A percentile compares a stretch with the other conserved stretches of the same genome.
Evolutionary conservation across 371 early-diverging fungal species (phyloP).

Genomic region (Apophysomyces variabilis): DNA sequence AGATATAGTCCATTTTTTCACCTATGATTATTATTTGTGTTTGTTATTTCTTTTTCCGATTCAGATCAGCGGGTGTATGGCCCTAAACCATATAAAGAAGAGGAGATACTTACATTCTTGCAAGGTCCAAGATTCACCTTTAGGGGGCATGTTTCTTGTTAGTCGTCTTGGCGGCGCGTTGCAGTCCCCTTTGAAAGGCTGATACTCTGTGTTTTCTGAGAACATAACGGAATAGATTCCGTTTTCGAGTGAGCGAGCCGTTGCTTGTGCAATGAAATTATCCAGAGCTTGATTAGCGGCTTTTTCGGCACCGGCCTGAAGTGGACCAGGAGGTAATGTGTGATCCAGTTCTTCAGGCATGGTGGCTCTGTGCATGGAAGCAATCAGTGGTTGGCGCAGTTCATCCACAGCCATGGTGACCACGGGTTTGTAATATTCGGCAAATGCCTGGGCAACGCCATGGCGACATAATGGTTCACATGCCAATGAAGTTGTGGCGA

Average conservation of each 20-base stretch:
- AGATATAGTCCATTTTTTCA: conserved; percentile 65
- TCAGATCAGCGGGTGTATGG: too few species aligned
- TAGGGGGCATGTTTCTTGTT: conserved; percentile 54
- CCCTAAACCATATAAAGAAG: too few species aligned
- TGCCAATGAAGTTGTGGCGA: conserved; percentile 33
- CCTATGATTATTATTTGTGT: conserved; percentile 19
- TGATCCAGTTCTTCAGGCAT: conserved; percentile 29
- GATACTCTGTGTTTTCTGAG: conserved; percentile 36
- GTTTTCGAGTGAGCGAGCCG: conserved; percentile 35
- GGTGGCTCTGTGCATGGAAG: conserved; percentile 29
- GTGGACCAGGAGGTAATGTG: conserved; percentile 8
- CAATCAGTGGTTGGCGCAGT: conserved; percentile 34
- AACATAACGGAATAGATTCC: conserved; percentile 59
- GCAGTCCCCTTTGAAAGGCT: conserved; percentile 70
- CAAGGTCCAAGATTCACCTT: conserved; percentile 58
- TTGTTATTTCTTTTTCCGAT: background rate
- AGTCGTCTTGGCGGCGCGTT: conserved; percentile 55
- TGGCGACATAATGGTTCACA: conserved; percentile 64
- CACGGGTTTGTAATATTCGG: conserved; percentile 47
- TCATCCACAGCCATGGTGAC: conserved; percentile 31
- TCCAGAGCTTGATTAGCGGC: conserved; percentile 25
- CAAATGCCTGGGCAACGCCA: conserved; percentile 60
- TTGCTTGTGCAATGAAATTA: conserved; percentile 21
- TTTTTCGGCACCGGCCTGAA: conserved; percentile 32
- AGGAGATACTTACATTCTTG: conserved; percentile 55